A percentile compares a stretch with the other conserved stretches of the same genome.
These are phyloP conservation scores for Vigna nakashimae DNA, from an alignment of 306 rosid species.

Conservation along the genomic window DNA sequence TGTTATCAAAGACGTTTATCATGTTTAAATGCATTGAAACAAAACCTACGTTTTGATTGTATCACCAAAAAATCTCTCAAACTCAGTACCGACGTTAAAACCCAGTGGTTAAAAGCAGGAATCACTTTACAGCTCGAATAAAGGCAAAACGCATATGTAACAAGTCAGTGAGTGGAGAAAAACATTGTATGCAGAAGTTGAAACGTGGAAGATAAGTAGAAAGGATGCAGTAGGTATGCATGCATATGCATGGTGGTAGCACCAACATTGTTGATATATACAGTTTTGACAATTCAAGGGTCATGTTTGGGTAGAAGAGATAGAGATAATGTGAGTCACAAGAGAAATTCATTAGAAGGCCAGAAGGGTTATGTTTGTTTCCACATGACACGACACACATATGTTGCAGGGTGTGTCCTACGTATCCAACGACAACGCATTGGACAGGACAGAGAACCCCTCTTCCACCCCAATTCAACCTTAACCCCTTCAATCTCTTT, in stretches of 20 bases:
- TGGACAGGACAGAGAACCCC: conserved; percentile 19
- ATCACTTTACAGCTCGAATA: conserved; percentile 7
- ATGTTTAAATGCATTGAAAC: too few relatives aligned
- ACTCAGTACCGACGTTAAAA: background rate
- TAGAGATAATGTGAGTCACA: background rate
- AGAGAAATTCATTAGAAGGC: background rate
- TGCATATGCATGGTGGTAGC: conserved; percentile 5
- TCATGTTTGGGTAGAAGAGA: conserved; percentile 28
- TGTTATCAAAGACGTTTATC: too few relatives aligned
- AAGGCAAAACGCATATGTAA: background rate
- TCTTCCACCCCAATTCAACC: background rate
- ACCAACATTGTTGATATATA: conserved; percentile 25
- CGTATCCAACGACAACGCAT: conserved; percentile 7
- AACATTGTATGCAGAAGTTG: conserved; percentile 13
- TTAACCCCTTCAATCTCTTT: conserved; percentile 9
- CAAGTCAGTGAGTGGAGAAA: too few relatives aligned
- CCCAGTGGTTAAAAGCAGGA: conserved; percentile 25
- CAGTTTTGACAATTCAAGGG: conserved; percentile 45
- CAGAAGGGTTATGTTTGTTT: conserved; percentile 3
- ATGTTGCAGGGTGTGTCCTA: conserved; percentile 20
- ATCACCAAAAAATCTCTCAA: background rate
- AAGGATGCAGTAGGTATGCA: conserved; percentile 19
- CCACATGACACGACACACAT: conserved; percentile 31
- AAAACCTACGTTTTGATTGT: too few relatives aligned
- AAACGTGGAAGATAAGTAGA: conserved; percentile 49